phyloP scores from a whole-genome alignment of 225 moss, liverwort and hornwort genomes.

The Antitrichia curtipendula region DNA sequence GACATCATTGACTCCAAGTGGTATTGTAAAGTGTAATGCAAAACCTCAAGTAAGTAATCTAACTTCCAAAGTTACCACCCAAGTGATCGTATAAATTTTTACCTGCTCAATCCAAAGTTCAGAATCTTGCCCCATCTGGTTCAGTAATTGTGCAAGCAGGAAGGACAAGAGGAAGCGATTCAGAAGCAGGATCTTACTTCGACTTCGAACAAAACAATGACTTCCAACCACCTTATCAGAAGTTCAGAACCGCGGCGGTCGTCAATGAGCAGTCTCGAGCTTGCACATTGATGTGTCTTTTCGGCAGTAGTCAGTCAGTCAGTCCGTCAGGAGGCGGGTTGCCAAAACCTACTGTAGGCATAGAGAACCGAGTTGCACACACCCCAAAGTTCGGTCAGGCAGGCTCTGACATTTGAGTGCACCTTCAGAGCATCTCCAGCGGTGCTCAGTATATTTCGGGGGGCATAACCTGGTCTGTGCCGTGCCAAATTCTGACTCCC shows the following conservation, averaged over 20 bases:
- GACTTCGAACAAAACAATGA: neutral
- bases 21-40: neutral
- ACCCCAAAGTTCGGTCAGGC: neutral
- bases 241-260: neutral
- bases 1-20: neutral
- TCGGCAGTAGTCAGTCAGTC: neutral
- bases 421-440: too few relatives aligned
- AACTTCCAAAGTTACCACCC: too few relatives aligned
- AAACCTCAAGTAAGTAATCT: too few relatives aligned
- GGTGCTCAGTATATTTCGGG: too few relatives aligned
- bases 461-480: too few relatives aligned
- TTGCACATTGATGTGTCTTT: neutral
- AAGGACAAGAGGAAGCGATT: neutral
- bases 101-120: neutral
- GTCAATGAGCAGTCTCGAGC: neutral
- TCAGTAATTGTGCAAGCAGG: neutral
- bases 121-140: too few relatives aligned
- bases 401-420: neutral
- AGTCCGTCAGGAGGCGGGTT: neutral
- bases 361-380: neutral
- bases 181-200: neutral
- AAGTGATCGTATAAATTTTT: neutral
- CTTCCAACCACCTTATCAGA: neutral
- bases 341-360: neutral
- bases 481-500: too few relatives aligned